Conservation (phyloP, 2,329 filamentous ascomycete genomes). For the Grosmannia clavigera region DNA sequence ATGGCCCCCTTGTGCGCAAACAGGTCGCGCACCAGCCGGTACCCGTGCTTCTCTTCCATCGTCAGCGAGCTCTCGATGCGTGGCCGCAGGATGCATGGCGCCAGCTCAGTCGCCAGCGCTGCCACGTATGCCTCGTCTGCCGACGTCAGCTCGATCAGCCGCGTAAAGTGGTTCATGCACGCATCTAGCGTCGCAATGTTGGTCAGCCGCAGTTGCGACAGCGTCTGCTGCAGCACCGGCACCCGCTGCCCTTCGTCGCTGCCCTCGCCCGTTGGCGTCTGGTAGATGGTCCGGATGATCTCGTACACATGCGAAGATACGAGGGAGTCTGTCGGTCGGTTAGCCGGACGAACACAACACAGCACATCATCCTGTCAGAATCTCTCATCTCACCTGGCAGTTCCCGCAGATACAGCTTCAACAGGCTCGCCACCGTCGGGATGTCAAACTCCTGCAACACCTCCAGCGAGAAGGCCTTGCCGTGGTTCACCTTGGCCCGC, state of each 20-base stretch:
- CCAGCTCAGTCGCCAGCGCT: conserved; percentile 60
- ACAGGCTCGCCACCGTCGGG: conserved; percentile 78
- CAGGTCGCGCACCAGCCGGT: conserved; percentile 80
- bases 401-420: conserved; percentile 92
- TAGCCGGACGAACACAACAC: not conserved
- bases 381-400: conserved; percentile 59
- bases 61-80: conserved; percentile 80
- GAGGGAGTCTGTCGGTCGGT: conserved; percentile 59
- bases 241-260: conserved; percentile 59
- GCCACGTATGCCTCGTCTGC: conserved; percentile 79
- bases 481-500: conserved; percentile 72
- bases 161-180: conserved; percentile 95
- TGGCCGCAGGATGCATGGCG: conserved; percentile 79
- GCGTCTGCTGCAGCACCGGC: conserved; percentile 85
- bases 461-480: conserved; percentile 64
- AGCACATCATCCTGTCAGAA: too few relatives aligned
- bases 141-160: conserved; percentile 90
- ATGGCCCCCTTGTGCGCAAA: conserved; percentile 91
- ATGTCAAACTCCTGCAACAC: conserved; percentile 81
- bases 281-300: conserved; percentile 95
- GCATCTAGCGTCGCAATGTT: conserved; percentile 99
- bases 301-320: conserved; percentile 98
- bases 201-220: conserved; percentile 85
- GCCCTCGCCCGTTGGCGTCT: conserved; percentile 62
- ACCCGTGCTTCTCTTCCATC: conserved; percentile 88